Conservation (phyloP, 1,284 basidiomycete species). For the Stereum hirsutum region DNA sequence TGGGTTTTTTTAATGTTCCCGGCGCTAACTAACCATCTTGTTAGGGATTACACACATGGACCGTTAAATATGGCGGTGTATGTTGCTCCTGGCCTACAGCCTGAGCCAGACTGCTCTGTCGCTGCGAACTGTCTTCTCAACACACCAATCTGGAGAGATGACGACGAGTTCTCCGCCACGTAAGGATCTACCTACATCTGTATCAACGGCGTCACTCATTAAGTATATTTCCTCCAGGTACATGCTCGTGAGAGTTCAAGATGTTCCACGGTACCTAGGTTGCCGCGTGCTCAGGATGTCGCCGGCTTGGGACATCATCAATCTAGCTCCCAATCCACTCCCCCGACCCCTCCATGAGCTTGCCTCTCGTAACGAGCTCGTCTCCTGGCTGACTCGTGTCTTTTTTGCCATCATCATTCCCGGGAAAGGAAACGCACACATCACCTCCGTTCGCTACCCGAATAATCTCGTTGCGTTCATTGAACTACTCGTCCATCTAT, state of each 20-base stretch:
- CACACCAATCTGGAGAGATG: conserved; percentile 15
- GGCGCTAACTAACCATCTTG: too few species aligned
- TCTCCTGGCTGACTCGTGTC: conserved; percentile 28
- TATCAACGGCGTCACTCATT: neutral
- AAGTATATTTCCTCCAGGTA: too few species aligned
- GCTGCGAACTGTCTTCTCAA: conserved; percentile 23
- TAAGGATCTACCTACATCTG: conserved; percentile 9
- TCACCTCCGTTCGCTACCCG: conserved; percentile 20
- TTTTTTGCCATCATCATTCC: conserved; percentile 23
- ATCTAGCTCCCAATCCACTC: conserved; percentile 11
- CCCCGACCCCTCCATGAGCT: conserved; percentile 19
- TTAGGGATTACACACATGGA: conserved; percentile 26
- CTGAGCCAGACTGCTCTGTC: conserved; percentile 14
- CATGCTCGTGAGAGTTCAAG: conserved; percentile 17
- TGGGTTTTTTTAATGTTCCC: too few species aligned
- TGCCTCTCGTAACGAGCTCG: conserved; percentile 22
- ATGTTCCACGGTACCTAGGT: conserved; percentile 21
- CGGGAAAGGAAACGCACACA: neutral
- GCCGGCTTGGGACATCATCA: neutral
- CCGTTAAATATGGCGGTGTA: conserved; percentile 20
- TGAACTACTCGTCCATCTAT: conserved; percentile 25
- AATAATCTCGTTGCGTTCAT: conserved; percentile 27
- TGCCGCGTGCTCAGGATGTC: conserved; percentile 14
- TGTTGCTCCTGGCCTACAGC: conserved; percentile 18
- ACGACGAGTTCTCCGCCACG: conserved; percentile 21